Evolutionary conservation across 768 basidiomycete genomes (phyloP).

Genomic region (Suillus cothurnatus): DNA sequence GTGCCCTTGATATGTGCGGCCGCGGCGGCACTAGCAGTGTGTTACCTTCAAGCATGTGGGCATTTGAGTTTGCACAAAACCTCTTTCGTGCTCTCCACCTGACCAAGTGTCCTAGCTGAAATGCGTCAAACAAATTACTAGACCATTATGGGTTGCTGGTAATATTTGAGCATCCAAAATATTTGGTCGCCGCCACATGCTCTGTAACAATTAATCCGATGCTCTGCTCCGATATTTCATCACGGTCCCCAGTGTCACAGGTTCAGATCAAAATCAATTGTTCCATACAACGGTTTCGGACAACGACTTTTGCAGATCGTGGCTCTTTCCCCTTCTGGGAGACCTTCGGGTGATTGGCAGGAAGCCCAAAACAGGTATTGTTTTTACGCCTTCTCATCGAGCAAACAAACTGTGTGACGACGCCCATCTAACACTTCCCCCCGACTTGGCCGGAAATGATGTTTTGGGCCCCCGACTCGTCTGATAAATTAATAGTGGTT

Average conservation of each 20-base stretch:
- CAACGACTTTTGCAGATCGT: background rate
- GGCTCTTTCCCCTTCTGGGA: background rate
- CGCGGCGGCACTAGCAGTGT: background rate
- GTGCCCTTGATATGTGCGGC: background rate
- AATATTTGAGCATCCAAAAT: background rate
- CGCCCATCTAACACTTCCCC: background rate
- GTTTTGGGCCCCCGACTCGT: background rate
- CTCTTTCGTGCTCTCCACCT: background rate
- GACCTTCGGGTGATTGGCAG: background rate
- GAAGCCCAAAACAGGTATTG: background rate
- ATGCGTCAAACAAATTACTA: background rate
- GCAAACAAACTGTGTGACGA: background rate
- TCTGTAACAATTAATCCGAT: background rate
- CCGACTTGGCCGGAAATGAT: constrained; percentile 1
- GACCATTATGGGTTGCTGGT: background rate
- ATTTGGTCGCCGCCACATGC: background rate
- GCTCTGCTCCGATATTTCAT: background rate
- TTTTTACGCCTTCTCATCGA: background rate
- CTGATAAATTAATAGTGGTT: background rate
- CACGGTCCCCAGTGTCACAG: background rate
- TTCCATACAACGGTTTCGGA: background rate
- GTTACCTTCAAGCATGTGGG: background rate
- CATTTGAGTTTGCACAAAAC: background rate
- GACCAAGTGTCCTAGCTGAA: background rate
- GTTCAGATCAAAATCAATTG: background rate